A percentile compares a stretch with the other conserved stretches of the same genome.
phyloP scores from a whole-genome alignment of 495 filamentous ascomycete genomes.

The Podospora appendiculata region DNA sequence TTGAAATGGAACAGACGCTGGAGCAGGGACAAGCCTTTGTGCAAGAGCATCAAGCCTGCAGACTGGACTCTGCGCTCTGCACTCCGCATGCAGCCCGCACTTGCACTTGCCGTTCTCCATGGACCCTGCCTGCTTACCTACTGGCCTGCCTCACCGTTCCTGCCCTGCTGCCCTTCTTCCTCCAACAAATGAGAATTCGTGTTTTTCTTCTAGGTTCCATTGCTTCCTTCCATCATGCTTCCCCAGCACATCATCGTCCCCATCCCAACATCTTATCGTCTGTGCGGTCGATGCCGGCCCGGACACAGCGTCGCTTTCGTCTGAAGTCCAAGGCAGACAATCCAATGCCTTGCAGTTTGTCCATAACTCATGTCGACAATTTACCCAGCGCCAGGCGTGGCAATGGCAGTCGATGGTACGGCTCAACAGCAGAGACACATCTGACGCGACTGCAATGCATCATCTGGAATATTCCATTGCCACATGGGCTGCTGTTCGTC shows the following conservation, averaged over 20 bases:
- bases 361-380: conserved; percentile 6
- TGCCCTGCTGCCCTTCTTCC: too few species aligned
- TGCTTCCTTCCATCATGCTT: conserved; percentile 1
- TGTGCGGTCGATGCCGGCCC: conserved; percentile 15
- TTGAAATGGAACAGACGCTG: background rate
- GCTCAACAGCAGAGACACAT: conserved; percentile 8
- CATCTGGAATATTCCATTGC: conserved; percentile 5
- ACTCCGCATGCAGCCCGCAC: too few species aligned
- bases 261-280: conserved; percentile 1
- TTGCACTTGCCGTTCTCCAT: too few species aligned
- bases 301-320: background rate
- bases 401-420: conserved; percentile 8
- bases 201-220: background rate
- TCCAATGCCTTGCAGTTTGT: background rate
- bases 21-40: background rate
- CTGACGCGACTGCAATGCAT: conserved; percentile 9
- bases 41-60: background rate
- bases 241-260: conserved; percentile 3
- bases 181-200: too few species aligned
- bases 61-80: too few species aligned
- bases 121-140: too few species aligned
- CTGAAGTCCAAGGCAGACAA: background rate
- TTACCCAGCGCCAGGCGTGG: conserved; percentile 15
- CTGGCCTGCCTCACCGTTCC: too few species aligned
- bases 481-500: background rate